Base-by-base conservation (phyloP, 805 yeast species). In the Starmerella vitae region DNA sequence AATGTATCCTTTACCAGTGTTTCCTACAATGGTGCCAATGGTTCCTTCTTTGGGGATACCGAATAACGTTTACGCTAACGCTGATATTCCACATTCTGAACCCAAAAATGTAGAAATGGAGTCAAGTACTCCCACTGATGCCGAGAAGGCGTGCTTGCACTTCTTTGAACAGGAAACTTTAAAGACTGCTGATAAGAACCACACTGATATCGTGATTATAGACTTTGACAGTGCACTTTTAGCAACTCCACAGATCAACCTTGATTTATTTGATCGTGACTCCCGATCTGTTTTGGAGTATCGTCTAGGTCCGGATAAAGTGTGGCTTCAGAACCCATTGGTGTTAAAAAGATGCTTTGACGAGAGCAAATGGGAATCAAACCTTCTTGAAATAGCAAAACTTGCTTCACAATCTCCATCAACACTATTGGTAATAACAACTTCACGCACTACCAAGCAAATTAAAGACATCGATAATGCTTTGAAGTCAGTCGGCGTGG, bases 171-270 rank as follows among this genome's bases (percentile, higher is more conserved):
- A 28, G 17, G 49, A 45, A 30, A 9, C 29, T 20, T 15, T 3
- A 6, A n/a, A 14, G 3, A 30, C 32, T 5, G 8, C 13, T 19
- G 20, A 20, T 13, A 20, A 26, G 10, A 18, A 10, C 6, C 20
- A 8, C 20, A 40, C 48, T 6, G 53, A 50, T 25, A 39, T 50
- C 15, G 37, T 50, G 5, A 32, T 50, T 3, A 34, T 50, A 6
- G 51, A 50, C 26, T 48, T 50, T 25, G 52, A 50, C 35, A 38
- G 48, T 18, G 40, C 51, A 6, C 35, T 52, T 17, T 39, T 52
- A 8, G 38, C 37, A 3, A 38, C 44, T 2, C 52, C 52, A 3
- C 27, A 20, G 4, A 30, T 42, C 9, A 49, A 40, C 31, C 14
- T 19, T 20, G 44, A 43, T 9, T 41, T 52, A n/a, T 9, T 46